Base-by-base conservation (phyloP, 176 grass and related monocot species). In the Carex parvula region DNA sequence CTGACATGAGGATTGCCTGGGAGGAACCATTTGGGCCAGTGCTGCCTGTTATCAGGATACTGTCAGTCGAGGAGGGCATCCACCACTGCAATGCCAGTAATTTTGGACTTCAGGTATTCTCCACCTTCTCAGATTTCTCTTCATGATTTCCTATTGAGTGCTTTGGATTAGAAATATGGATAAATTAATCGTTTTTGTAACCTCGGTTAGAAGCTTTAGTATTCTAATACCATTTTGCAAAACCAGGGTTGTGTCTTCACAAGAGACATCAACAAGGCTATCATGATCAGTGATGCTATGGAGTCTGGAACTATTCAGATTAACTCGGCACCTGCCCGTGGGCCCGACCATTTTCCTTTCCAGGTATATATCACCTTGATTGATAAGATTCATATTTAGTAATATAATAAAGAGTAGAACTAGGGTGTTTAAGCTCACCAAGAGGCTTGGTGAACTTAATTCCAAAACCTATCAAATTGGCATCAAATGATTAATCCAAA, bases 1-100 rank as follows among this genome's bases (percentile, higher is more conserved):
- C 96, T 84, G 93, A 98, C 83, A 98, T 98, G 96, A 93, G 96
- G 76, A 98, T 98, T 17, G 96, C 96, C 8, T 98, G 96, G 96
- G 96, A 98, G 75, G 96, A 98, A 55, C 96, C 96, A 55, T 98
- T 98, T 24, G 96, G 96, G 68, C 96, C 96, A 1, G 89, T 98
- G 37, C 66, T 98, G 84, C 96, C 96, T 10, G 91, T 93, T n/a
- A 98, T 98, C 57, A 93, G 96, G 81, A 98, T 95, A 61, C 91
- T 80, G 77, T 95, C 93, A 13, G 89, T 85, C 44, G 91, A 98
- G 85, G 93, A 98, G 84, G 96, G 93, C 44, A 89, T 98, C 54
- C 93, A 95, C 87, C 96, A 98, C 70, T 98, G 96, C 81, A 98
- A 98, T 16, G 93, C 96, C 33, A 98, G 96, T 85, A 98, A 98